Conservation (phyloP, 2,329 filamentous ascomycete species). For the Fusarium incarnatum region DNA sequence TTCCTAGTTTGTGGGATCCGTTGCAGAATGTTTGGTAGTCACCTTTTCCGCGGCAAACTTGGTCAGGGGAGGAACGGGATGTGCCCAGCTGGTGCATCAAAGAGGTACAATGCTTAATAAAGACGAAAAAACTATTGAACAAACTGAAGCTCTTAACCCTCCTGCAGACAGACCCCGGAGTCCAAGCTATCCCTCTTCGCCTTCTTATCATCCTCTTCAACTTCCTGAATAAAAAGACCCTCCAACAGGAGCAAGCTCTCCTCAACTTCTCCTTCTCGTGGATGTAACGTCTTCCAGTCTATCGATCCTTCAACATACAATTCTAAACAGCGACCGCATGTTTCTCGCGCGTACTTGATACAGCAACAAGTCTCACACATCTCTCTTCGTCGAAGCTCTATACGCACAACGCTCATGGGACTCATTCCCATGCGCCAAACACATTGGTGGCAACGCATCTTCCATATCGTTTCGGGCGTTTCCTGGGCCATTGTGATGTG, state of each 20-base stretch:
- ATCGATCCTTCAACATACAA: slow-evolving; percentile 27
- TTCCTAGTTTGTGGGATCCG: slow-evolving; percentile 53
- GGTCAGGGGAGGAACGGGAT: no score
- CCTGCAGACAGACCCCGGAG: background rate
- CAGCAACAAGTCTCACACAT: slow-evolving; percentile 35
- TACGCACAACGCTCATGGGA: background rate
- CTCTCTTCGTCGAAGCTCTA: slow-evolving; percentile 21
- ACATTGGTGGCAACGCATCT: slow-evolving; percentile 27
- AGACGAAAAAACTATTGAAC: background rate
- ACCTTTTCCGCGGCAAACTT: slow-evolving; percentile 10
- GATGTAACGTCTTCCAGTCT: slow-evolving; percentile 4
- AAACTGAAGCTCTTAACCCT: background rate
- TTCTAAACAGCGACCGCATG: slow-evolving; percentile 33
- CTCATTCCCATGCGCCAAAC: slow-evolving; percentile 12
- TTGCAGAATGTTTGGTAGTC: slow-evolving; percentile 50
- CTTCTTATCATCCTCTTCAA: background rate
- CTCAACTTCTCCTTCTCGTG: background rate
- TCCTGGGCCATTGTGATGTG: slow-evolving; percentile 5
- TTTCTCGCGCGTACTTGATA: slow-evolving; percentile 13
- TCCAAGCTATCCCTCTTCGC: background rate
- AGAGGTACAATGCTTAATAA: background rate
- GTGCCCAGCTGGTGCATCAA: background rate
- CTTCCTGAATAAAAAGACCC: background rate
- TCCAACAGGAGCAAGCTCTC: slow-evolving; percentile 16
- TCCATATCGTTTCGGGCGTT: slow-evolving; percentile 22